Percentiles rank a stretch among this genome's conserved stretches.
phyloP scores from a whole-genome alignment of 306 rosid genomes.

The Malus sieversii region DNA sequence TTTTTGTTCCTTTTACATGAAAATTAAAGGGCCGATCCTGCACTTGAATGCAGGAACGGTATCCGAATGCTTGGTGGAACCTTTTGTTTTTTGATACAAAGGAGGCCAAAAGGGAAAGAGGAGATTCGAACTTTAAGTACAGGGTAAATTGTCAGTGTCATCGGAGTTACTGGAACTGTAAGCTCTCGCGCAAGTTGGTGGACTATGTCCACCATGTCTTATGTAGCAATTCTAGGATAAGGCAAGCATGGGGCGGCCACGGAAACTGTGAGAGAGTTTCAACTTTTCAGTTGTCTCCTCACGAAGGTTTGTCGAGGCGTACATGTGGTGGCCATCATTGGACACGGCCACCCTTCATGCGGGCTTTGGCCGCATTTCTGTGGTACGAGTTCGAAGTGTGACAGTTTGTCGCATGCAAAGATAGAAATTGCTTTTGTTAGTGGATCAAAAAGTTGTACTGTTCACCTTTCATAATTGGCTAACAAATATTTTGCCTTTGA shows the following conservation, averaged over 20 bases:
- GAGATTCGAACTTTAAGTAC: not conserved
- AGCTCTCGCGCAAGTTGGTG: not conserved
- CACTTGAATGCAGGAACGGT: not conserved
- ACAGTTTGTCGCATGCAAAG: not conserved
- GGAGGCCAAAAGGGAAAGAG: not conserved
- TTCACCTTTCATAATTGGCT: not conserved
- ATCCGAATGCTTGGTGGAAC: not conserved
- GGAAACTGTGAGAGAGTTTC: not conserved
- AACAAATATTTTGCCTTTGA: not conserved
- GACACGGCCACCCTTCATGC: constrained; percentile 2
- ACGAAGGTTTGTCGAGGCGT: not conserved
- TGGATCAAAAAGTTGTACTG: not conserved
- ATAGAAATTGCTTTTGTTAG: constrained; percentile 8
- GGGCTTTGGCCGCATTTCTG: not conserved
- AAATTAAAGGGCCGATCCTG: not conserved
- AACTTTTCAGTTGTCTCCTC: not conserved
- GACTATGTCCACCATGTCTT: not conserved
- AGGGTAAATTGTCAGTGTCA: not conserved
- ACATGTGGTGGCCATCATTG: not conserved
- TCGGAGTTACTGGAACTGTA: not conserved
- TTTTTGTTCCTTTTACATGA: not conserved
- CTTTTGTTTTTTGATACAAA: not conserved
- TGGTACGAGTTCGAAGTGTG: not conserved
- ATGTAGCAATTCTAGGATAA: not conserved
- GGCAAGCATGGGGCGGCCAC: not conserved